phyloP scores from a whole-genome alignment of 164 flowering plant genomes.

The Dillenia turbinata region DNA sequence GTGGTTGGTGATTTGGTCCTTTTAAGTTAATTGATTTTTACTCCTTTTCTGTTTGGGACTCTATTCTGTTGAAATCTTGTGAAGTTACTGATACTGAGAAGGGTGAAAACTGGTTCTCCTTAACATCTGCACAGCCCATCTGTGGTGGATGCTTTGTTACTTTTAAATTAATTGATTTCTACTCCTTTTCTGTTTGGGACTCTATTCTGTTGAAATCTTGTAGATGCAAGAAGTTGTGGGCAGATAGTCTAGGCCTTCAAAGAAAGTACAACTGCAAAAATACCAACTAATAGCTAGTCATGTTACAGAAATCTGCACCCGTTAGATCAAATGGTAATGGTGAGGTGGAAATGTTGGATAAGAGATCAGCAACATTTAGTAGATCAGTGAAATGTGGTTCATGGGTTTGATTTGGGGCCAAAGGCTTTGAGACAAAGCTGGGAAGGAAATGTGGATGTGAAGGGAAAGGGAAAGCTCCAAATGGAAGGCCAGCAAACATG shows the following conservation, averaged over 20 bases:
- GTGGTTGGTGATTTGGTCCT: conserved; percentile 51
- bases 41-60: no score
- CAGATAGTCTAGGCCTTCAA: conserved; percentile 31
- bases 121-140: conserved; percentile 90
- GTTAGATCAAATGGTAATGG: conserved; percentile 25
- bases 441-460: conserved; percentile 85
- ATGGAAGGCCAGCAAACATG: conserved; percentile 36
- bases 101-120: conserved; percentile 99
- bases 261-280: conserved; percentile 31
- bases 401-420: conserved; percentile 66
- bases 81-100: conserved; percentile 97
- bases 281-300: conserved; percentile 18
- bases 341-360: conserved; percentile 37
- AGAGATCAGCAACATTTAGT: conserved; percentile 24
- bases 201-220: no score
- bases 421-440: conserved; percentile 93
- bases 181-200: no score
- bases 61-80: no score
- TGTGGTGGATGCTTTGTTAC: conserved; percentile 58
- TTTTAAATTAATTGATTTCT: not conserved
- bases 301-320: conserved; percentile 19
- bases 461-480: conserved; percentile 49
- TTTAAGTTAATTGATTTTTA: no score
- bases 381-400: conserved; percentile 58
- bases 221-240: no score